A percentile compares a stretch with the other conserved stretches of the same genome.
Evolutionary conservation across 352 stramenopile genomes (phyloP).

Genomic region (Elongisporangium anandrum): DNA sequence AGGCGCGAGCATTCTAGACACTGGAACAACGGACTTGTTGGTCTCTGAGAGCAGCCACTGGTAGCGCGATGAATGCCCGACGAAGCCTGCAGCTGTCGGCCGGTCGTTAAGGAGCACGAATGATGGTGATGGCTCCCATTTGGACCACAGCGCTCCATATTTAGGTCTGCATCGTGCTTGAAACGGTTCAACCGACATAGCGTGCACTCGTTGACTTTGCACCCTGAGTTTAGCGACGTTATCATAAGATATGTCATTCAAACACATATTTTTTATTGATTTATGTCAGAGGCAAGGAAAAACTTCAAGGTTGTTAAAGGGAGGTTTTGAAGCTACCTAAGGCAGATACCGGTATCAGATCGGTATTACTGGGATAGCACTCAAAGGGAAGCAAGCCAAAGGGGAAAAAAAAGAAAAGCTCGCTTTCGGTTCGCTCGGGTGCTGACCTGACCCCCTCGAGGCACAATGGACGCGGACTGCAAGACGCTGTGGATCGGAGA

Average conservation of each 20-base stretch:
- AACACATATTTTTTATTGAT: too few species aligned
- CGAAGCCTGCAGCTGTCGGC: neutral
- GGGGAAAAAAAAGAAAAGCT: conserved; percentile 7
- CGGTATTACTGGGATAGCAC: neutral
- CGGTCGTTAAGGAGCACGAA: neutral
- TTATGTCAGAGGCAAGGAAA: neutral
- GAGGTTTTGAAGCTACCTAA: neutral
- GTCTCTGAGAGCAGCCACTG: neutral
- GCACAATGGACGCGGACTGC: conserved; percentile 45
- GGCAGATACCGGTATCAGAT: neutral
- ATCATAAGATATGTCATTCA: neutral
- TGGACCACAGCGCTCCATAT: neutral
- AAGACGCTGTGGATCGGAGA: conserved; percentile 90
- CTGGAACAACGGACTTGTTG: neutral
- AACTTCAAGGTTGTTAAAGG: neutral
- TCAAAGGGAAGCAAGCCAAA: neutral
- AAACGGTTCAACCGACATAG: neutral
- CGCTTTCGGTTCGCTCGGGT: neutral
- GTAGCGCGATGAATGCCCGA: neutral
- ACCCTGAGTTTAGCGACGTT: neutral
- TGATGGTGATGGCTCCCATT: neutral
- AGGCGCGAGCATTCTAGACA: neutral
- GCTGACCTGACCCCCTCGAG: neutral
- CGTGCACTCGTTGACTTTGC: neutral
- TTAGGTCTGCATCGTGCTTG: neutral